Percentiles rank a stretch among this genome's conserved stretches.
These are phyloP conservation scores for Phyllosticta citrichinensis DNA, from an alignment of 2,329 filamentous ascomycete species.

Conservation along the genomic window DNA sequence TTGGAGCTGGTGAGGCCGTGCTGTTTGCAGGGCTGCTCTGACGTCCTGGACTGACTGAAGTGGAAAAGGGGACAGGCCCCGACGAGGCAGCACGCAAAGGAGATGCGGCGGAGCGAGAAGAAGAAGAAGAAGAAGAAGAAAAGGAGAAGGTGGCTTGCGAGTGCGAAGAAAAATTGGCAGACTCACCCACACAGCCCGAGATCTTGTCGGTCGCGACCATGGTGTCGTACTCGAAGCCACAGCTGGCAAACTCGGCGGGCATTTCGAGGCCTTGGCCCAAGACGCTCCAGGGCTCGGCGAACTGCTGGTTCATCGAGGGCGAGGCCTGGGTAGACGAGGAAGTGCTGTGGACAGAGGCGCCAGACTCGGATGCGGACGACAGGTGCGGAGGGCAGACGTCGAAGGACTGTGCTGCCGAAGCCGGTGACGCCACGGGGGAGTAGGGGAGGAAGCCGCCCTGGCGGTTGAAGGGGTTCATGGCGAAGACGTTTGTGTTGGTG, in stretches of 20 bases:
- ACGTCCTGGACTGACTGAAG: conserved; percentile 3
- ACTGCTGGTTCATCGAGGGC: conserved; percentile 49
- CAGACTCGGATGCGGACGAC: conserved; percentile 41
- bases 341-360: conserved; percentile 30
- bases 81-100: conserved; percentile 4
- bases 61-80: not conserved
- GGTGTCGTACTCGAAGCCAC: conserved; percentile 45
- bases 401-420: conserved; percentile 37
- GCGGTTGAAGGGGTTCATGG: conserved; percentile 17
- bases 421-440: conserved; percentile 33
- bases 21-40: not conserved
- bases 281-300: conserved; percentile 50
- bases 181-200: conserved; percentile 41
- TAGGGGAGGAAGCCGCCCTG: conserved; percentile 22
- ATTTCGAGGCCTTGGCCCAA: conserved; percentile 49
- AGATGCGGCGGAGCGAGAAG: conserved; percentile 12
- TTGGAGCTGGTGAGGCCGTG: not conserved
- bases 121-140: no score
- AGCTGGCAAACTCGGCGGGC: conserved; percentile 43
- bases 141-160: conserved; percentile 14
- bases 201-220: conserved; percentile 37
- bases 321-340: conserved; percentile 43
- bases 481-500: conserved; percentile 17
- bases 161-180: conserved; percentile 28
- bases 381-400: conserved; percentile 37